phyloP scores from a whole-genome alignment of 2,329 filamentous ascomycete species.

The Apiospora pterosperma region DNA sequence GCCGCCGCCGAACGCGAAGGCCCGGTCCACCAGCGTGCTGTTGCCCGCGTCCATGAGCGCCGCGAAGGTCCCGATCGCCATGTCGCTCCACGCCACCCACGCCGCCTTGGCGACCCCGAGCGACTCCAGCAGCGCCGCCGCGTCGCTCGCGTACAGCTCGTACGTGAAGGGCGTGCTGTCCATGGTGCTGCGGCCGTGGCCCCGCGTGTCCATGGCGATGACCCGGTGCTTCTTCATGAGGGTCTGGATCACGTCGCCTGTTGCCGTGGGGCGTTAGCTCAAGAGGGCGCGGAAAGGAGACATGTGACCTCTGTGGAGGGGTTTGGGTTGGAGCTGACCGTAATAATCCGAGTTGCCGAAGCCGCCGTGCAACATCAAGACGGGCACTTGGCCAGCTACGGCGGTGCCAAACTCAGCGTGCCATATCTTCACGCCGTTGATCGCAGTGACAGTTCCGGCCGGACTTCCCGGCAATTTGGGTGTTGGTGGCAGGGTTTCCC shows the following conservation, averaged over 20 bases:
- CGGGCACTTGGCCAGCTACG: constrained; percentile 25
- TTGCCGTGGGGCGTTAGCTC: neutral
- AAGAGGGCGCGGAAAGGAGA: neutral
- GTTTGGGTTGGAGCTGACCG: neutral
- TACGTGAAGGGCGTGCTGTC: constrained; percentile 34
- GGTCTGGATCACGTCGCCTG: constrained; percentile 30
- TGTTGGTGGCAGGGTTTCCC: constrained; percentile 33
- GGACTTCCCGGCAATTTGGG: constrained; percentile 34
- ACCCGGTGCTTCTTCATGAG: constrained; percentile 32
- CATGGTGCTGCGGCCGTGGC: constrained; percentile 37
- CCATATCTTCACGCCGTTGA: constrained; percentile 38
- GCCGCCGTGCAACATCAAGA: constrained; percentile 38
- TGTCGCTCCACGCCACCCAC: constrained; percentile 40
- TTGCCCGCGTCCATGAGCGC: constrained; percentile 26
- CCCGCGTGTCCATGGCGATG: constrained; percentile 37
- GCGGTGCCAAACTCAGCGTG: constrained; percentile 36
- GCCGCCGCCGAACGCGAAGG: constrained; percentile 36
- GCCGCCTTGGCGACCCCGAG: constrained; percentile 27
- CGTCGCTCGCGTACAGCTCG: constrained; percentile 34
- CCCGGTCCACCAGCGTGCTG: constrained; percentile 31
- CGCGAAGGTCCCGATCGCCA: constrained; percentile 34
- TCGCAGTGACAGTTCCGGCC: constrained; percentile 20
- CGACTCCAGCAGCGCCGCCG: constrained; percentile 26
- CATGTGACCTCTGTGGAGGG: neutral
- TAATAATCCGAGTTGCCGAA: constrained; percentile 39